These are phyloP conservation scores for Penicillium frequentans DNA, from an alignment of 2,329 filamentous ascomycete genomes.

Conservation along the genomic window DNA sequence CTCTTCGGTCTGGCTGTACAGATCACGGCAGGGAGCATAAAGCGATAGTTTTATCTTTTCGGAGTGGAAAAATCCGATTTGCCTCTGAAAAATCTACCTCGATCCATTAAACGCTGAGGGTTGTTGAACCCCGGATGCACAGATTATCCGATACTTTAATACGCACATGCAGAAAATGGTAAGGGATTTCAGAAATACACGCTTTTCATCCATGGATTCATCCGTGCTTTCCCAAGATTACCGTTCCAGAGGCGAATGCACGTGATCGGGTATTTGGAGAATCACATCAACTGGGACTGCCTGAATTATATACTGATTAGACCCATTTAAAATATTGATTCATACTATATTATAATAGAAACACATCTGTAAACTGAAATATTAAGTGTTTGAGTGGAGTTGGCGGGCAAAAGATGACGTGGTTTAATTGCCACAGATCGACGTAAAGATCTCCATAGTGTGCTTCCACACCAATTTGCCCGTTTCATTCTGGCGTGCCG, in stretches of 20 bases:
- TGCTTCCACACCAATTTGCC: conserved; percentile 18
- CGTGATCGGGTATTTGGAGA: not conserved
- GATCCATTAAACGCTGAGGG: conserved; percentile 3
- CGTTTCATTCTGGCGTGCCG: conserved; percentile 11
- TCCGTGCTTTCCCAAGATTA: not conserved
- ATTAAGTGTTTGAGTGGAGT: not conserved
- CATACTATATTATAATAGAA: not conserved
- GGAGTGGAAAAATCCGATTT: conserved; percentile 2
- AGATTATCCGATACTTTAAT: not conserved
- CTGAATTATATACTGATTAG: not conserved
- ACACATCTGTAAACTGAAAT: not conserved
- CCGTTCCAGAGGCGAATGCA: not conserved
- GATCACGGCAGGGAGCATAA: not conserved
- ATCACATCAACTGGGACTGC: not conserved
- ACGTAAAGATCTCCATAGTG: conserved; percentile 14
- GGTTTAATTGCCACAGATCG: conserved; percentile 10
- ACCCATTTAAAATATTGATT: not conserved
- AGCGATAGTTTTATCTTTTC: not conserved
- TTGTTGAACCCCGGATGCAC: not conserved
- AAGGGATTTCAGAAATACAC: not conserved
- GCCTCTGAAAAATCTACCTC: not conserved
- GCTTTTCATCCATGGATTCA: not conserved
- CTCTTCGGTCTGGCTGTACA: conserved; percentile 3
- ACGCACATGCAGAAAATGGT: not conserved
- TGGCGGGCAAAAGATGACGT: not conserved